Percentiles rank a stretch among this genome's conserved stretches.
These are phyloP conservation scores for Solanum raphanifolium DNA, from an alignment of 257 asterid species.

Conservation along the genomic window DNA sequence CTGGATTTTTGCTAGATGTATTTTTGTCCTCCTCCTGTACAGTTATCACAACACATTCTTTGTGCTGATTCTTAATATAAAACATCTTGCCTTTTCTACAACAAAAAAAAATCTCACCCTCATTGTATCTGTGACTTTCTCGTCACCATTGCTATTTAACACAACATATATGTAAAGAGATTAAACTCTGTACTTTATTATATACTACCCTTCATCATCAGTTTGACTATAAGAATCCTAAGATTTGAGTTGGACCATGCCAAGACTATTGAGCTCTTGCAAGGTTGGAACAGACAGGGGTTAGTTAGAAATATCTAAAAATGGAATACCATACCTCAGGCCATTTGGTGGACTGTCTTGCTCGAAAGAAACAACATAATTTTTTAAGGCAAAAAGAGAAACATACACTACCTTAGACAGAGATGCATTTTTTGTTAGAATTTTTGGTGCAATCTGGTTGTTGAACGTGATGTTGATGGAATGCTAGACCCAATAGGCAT, in stretches of 20 bases:
- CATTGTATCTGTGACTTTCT: background rate
- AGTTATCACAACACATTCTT: background rate
- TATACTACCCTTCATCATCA: background rate
- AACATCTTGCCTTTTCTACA: background rate
- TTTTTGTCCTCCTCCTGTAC: background rate
- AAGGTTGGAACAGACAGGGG: background rate
- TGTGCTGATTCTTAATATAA: background rate
- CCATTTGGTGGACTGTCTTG: background rate
- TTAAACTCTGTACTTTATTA: background rate
- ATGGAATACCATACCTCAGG: background rate
- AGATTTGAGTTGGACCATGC: background rate
- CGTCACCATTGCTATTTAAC: background rate
- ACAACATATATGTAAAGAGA: background rate
- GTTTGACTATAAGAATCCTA: background rate
- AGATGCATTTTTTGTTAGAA: background rate
- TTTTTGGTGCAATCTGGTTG: background rate
- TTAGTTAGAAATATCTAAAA: background rate
- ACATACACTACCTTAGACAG: background rate
- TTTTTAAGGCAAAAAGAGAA: background rate
- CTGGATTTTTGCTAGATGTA: background rate
- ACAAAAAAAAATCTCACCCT: background rate
- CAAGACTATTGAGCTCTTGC: background rate
- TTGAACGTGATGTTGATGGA: background rate
- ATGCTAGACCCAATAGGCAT: background rate
- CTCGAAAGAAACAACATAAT: background rate